Evolutionary conservation across 23 red algal species (phyloP).

Genomic region (Gracilaria caudata): DNA sequence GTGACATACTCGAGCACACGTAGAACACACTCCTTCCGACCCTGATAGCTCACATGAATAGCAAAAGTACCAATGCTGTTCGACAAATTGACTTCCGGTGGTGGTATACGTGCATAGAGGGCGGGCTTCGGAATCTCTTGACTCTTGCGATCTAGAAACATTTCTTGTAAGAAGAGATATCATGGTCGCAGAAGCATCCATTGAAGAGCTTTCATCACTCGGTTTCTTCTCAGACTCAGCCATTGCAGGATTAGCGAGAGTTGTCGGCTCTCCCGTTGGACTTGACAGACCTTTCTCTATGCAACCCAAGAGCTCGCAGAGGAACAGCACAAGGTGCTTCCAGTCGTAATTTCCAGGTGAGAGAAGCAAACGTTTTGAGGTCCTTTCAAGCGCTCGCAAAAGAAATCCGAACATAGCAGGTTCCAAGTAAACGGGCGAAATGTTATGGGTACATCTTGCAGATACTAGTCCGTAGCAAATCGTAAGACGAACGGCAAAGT

Average conservation of each 20-base stretch:
- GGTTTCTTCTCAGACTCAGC: neutral
- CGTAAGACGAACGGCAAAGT: conserved; percentile 31
- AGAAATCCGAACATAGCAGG: conserved; percentile 20
- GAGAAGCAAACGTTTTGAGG: neutral
- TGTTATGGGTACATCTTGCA: neutral
- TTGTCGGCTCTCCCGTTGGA: neutral
- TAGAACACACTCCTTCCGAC: conserved; percentile 88
- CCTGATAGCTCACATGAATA: conserved; percentile 72
- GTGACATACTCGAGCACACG: conserved; percentile 87
- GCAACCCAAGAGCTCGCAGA: conserved; percentile 6
- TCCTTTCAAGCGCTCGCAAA: neutral
- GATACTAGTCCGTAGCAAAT: conserved; percentile 15
- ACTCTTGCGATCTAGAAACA: neutral
- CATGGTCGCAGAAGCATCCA: neutral
- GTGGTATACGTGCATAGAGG: conserved; percentile 73
- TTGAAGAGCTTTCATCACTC: neutral
- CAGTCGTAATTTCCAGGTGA: neutral
- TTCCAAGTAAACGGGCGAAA: conserved; percentile 9
- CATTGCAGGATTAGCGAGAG: neutral
- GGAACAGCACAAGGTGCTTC: conserved; percentile 20
- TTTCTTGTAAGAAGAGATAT: neutral
- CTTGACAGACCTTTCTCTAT: conserved; percentile 8
- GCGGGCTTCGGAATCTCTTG: neutral
- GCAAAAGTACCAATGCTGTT: conserved; percentile 95
- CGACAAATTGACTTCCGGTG: conserved; percentile 82